Conservation (phyloP, 169 alveolate genomes). For the Cryptosporidium meleagridis region DNA sequence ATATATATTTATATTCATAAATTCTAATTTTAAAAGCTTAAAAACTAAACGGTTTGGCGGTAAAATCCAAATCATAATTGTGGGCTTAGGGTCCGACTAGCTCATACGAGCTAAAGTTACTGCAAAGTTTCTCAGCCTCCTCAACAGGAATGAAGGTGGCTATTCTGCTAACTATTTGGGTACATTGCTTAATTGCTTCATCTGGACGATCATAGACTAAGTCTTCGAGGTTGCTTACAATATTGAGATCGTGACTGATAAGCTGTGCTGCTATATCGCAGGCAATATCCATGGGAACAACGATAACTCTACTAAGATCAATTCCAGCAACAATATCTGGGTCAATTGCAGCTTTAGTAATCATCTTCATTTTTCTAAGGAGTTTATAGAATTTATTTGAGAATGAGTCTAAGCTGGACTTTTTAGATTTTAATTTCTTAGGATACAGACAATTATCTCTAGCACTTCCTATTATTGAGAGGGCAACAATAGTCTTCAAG, state of each 20-base stretch:
- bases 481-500: conserved; percentile 50
- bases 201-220: conserved; percentile 50
- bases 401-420: background rate
- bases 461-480: conserved; percentile 54
- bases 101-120: conserved; percentile 52
- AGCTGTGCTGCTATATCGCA: conserved; percentile 60
- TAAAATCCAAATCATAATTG: background rate
- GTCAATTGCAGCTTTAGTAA: conserved; percentile 1
- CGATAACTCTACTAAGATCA: conserved; percentile 7
- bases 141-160: conserved; percentile 26
- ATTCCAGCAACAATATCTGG: conserved; percentile 57
- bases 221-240: conserved; percentile 33
- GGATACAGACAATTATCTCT: conserved; percentile 33
- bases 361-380: conserved; percentile 12
- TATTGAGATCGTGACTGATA: conserved; percentile 11
- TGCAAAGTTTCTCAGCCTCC: conserved; percentile 58
- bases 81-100: conserved; percentile 36
- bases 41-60: background rate
- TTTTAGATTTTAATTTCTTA: background rate
- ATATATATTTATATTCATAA: background rate
- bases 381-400: conserved; percentile 12
- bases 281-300: conserved; percentile 40
- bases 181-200: conserved; percentile 34
- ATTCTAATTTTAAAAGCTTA: background rate
- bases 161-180: conserved; percentile 32